Base-by-base conservation (phyloP, 768 basidiomycete genomes). In the Macrocybe gigantea region DNA sequence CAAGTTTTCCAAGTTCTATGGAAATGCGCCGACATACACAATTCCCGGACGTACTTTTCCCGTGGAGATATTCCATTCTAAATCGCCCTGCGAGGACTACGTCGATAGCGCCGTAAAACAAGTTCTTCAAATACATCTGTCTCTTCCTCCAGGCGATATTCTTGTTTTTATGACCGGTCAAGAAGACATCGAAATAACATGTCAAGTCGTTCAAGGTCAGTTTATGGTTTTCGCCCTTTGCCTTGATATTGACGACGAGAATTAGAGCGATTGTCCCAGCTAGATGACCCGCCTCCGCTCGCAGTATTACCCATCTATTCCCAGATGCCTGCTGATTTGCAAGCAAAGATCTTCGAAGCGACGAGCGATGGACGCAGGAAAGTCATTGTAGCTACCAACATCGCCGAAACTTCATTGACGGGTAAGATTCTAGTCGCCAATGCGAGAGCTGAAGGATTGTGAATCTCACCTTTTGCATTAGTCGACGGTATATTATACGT, bases 81-180 rank as follows among this genome's bases (percentile, higher is more conserved):
- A 98, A 63, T 94, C 94, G 1, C 96, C 96, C 0, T 99, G 95
- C 60, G 96, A 99, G 62, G 96, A 99, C 63, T 99, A 99, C 60
- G 96, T 99, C 48, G 96, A 99, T 62, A 83, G 89, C 52, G 88
- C 96, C 1, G 96, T 99, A 56, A 99, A 98, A 71, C 95, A 99
- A 67, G 89, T 98, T 11, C 76, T 98, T 30, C 91, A 95, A 60
- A 98, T 99, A 38, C 95, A 99, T 63, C 73, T 98, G 36, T 93
- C 95, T 1, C 77, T 88, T 12, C 93, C 95, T 14, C 81, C 83
- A 0, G 96, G 96, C 10, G 96, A 99, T 68, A 89, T 98, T 44
- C 73, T 99, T 37, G 93, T 98, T 22, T 99, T 99, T 66, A 98
- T 98, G 95, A 99, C 96, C 29, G 96, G 96, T 34, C 96, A 98